Percentiles rank a stretch among this genome's conserved stretches.
Conservation (phyloP, 129 eudicot genomes). For the Scalesia atractyloides region DNA sequence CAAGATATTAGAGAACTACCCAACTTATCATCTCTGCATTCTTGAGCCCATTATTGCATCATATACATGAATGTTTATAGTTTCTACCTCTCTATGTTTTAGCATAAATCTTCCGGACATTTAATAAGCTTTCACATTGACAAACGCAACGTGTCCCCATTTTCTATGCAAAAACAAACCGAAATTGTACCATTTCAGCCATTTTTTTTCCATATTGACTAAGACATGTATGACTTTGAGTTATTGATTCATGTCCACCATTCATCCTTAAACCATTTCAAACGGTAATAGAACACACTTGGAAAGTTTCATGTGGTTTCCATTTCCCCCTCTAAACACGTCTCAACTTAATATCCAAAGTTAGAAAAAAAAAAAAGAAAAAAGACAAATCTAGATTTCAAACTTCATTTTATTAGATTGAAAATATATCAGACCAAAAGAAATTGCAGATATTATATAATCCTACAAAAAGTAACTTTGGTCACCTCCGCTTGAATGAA, state of each 20-base stretch:
- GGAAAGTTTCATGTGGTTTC: conserved; percentile 10
- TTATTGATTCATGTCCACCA: conserved; percentile 6
- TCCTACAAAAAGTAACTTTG: too few relatives aligned
- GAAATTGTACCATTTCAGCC: neutral
- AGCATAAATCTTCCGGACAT: neutral
- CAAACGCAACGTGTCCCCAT: neutral
- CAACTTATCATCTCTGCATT: neutral
- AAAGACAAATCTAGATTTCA: too few relatives aligned
- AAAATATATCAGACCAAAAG: too few relatives aligned
- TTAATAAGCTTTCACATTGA: neutral
- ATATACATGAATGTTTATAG: neutral
- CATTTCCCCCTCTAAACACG: too few relatives aligned
- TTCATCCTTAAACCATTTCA: conserved; percentile 15
- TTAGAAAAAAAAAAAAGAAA: too few relatives aligned
- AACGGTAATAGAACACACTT: conserved; percentile 4
- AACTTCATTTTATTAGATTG: too few relatives aligned
- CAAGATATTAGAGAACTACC: neutral
- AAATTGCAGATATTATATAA: too few relatives aligned
- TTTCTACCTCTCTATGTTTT: neutral
- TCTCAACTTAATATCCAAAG: too few relatives aligned
- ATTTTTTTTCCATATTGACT: neutral
- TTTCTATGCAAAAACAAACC: conserved; percentile 1
- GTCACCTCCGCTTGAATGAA: too few relatives aligned
- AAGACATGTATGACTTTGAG: conserved; percentile 23
- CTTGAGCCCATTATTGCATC: neutral